phyloP scores from a whole-genome alignment of 192 early-diverging fungal genomes.

The Backusella mclennaniae region DNA sequence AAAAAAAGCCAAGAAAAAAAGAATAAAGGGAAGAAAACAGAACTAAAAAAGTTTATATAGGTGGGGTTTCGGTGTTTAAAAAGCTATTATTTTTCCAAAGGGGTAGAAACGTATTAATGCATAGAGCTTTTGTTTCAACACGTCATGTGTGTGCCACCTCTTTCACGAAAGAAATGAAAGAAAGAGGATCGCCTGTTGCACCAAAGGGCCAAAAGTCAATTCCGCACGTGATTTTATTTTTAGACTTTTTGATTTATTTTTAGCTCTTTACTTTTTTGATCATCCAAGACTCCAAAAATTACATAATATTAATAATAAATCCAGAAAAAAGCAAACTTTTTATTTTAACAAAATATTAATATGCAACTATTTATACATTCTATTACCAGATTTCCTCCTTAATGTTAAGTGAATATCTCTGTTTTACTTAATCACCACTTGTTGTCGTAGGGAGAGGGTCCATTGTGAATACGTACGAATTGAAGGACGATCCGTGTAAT shows the following conservation, averaged over 20 bases:
- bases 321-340: neutral
- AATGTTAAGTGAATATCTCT: neutral
- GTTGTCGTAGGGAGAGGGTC: neutral
- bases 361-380: neutral
- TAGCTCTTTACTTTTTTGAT: neutral
- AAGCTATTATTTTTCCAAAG: neutral
- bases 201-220: neutral
- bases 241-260: neutral
- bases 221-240: neutral
- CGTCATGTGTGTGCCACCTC: neutral
- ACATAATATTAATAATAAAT: neutral
- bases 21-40: neutral
- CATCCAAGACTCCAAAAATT: neutral
- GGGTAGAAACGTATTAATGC: neutral
- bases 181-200: neutral
- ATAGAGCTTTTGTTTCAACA: neutral
- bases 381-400: too few relatives aligned
- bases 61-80: neutral
- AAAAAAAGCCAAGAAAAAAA: neutral
- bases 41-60: neutral
- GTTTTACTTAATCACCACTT: neutral
- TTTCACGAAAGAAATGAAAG: neutral
- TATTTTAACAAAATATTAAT: neutral
- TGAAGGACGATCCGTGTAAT: neutral
- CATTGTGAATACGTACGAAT: neutral